A percentile compares a stretch with the other conserved stretches of the same genome.
These are phyloP conservation scores for Begonia fuchsioides DNA, from an alignment of 306 rosid species.

Conservation along the genomic window DNA sequence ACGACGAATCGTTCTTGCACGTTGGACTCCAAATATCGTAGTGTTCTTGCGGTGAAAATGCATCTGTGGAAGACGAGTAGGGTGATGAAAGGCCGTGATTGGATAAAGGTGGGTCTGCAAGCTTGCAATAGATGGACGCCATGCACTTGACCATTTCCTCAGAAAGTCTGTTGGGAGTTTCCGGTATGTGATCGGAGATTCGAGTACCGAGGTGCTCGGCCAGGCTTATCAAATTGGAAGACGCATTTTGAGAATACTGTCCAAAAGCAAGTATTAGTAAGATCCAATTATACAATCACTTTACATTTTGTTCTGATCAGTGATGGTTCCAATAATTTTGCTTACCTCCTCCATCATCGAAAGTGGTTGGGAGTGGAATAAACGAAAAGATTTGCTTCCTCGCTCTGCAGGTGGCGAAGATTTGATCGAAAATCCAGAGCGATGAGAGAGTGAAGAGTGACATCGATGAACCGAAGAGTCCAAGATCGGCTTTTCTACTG, in stretches of 20 bases:
- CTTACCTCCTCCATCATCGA: conserved; percentile 92
- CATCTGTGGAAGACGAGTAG: conserved; percentile 58
- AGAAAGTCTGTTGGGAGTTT: conserved; percentile 61
- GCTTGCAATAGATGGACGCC: conserved; percentile 81
- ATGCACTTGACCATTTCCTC: conserved; percentile 96
- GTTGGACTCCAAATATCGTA: conserved; percentile 77
- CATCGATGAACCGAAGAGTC: conserved; percentile 75
- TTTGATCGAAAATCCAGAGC: conserved; percentile 33
- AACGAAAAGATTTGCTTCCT: conserved; percentile 43
- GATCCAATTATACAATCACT: not conserved
- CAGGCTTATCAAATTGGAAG: conserved; percentile 63
- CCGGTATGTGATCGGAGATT: conserved; percentile 62
- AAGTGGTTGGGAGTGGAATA: conserved; percentile 87
- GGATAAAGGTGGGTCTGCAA: conserved; percentile 58
- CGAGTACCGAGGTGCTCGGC: conserved; percentile 96
- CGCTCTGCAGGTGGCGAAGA: conserved; percentile 44
- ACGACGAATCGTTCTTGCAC: conserved; percentile 53
- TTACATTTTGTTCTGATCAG: not conserved
- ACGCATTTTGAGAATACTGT: conserved; percentile 39
- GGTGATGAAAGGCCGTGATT: conserved; percentile 73
- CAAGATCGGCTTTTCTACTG: conserved; percentile 33
- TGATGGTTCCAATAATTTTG: no score
- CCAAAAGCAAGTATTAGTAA: conserved; percentile 4
- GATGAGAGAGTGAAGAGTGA: conserved; percentile 67
- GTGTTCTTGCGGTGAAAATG: conserved; percentile 61